phyloP scores from a whole-genome alignment of 2,329 filamentous ascomycete species.

The Paecilomyces sp. region DNA sequence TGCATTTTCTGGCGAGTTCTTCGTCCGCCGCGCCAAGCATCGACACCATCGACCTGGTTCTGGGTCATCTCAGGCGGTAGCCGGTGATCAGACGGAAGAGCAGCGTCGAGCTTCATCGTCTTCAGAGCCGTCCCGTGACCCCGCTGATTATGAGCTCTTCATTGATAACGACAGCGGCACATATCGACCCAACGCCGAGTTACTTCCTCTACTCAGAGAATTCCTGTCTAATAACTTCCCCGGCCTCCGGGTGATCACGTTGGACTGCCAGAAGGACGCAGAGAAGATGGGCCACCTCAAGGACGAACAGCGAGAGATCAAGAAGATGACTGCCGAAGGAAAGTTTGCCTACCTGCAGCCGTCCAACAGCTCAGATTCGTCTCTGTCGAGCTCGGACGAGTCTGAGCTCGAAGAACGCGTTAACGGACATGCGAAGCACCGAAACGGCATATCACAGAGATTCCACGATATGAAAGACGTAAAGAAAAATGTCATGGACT shows the following conservation, averaged over 20 bases:
- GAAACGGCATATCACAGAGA: slow-evolving; percentile 19
- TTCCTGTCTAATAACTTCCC: slow-evolving; percentile 70
- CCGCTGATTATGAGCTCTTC: slow-evolving; percentile 67
- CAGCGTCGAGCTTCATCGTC: slow-evolving; percentile 14
- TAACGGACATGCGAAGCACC: slow-evolving; percentile 14
- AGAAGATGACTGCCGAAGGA: slow-evolving; percentile 54
- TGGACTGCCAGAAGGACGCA: slow-evolving; percentile 67
- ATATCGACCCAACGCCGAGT: slow-evolving; percentile 74
- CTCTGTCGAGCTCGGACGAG: slow-evolving; percentile 49
- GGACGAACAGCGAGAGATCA: slow-evolving; percentile 63
- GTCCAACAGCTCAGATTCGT: slow-evolving; percentile 34
- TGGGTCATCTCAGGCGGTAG: slow-evolving; percentile 29
- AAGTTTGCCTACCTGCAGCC: slow-evolving; percentile 49
- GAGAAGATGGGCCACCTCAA: slow-evolving; percentile 69
- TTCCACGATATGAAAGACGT: slow-evolving; percentile 31
- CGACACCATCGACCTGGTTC: slow-evolving; percentile 22
- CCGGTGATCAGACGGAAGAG: slow-evolving; percentile 24
- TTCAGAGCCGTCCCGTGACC: slow-evolving; percentile 44
- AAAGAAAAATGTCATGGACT: slow-evolving; percentile 27
- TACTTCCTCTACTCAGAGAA: slow-evolving; percentile 62
- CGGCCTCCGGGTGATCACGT: slow-evolving; percentile 63
- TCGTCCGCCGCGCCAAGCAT: slow-evolving; percentile 62
- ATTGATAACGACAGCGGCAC: slow-evolving; percentile 96
- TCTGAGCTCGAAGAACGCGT: slow-evolving; percentile 46
- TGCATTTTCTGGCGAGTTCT: slow-evolving; percentile 89